Evolutionary conservation across 2,329 filamentous ascomycete genomes (phyloP), one percentile per base, ranked within the genome.

Genomic region (Zymoseptoria ardabiliae): DNA sequence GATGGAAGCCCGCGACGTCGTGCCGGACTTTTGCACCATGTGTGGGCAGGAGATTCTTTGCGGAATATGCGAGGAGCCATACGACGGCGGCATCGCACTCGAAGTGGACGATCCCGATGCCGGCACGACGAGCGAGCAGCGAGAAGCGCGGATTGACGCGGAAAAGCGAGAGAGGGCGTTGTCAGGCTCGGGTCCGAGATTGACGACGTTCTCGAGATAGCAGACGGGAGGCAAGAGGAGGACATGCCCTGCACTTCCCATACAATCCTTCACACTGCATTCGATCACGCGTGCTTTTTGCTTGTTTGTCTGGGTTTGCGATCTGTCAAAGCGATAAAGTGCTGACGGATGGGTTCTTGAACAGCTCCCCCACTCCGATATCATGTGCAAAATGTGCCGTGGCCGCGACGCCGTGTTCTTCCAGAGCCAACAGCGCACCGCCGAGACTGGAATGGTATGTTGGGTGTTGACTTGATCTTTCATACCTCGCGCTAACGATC

Each of bases 391-490:
- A 56, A 83, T 81, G 68, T 99, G 95, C 81, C 82, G 84, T 66
- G 89, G 94, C 75, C 85, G 86, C 68, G 92, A 97, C 77, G 91
- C 92, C 52, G 95, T 99, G 61, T 99, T 96, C 79, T 99, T 99
- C 81, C 94, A 99, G 79, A 97, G 92, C 63, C 94, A 99, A 74
- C 92, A 97, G 79, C 89, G 94, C 76, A 96, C 89, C 68, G 90
- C 91, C 54, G 92, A 97, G 76, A 99, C 94, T 51, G 94, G 94
- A 79, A 99, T 99, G 94, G 94, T 97, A 77, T 81, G 89, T 67
- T 17, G 21, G 6, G 54, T 7, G 8, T 28, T 6, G 1, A 30
- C 48, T 50, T 50, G 48, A 50, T 45, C 49, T 35, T 50, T 70
- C 56, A 52, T 50, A 59, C 7, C 59, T 30, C 17, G 35, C 53